phyloP scores from a whole-genome alignment of 1,284 basidiomycete genomes.

The Mycosarcoma mackinlayi region DNA sequence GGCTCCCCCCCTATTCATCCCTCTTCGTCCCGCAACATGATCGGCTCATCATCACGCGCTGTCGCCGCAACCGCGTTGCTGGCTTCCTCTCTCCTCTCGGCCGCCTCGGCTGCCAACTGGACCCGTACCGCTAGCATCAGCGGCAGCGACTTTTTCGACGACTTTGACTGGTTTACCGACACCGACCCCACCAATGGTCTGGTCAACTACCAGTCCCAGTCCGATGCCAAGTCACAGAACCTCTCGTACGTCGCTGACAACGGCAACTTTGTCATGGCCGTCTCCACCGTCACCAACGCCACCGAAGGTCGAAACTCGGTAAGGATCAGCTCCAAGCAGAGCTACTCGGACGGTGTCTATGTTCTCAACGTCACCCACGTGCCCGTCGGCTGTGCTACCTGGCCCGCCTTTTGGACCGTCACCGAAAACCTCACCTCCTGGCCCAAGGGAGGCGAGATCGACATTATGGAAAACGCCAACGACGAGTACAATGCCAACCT shows the following conservation, averaged over 20 bases:
- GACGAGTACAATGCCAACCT: constrained; percentile 56
- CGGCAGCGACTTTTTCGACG: constrained; percentile 51
- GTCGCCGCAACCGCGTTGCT: constrained; percentile 6
- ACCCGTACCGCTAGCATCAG: constrained; percentile 24
- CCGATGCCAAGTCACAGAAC: constrained; percentile 47
- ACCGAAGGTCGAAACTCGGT: constrained; percentile 55
- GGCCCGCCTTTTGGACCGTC: constrained; percentile 68
- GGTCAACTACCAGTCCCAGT: constrained; percentile 54
- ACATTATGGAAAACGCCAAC: constrained; percentile 66
- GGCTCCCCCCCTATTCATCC: neutral
- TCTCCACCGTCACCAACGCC: constrained; percentile 47
- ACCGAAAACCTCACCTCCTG: constrained; percentile 51
- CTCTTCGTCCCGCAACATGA: constrained; percentile 14
- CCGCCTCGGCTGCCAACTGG: constrained; percentile 43
- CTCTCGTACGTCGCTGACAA: constrained; percentile 56
- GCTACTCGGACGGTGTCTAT: constrained; percentile 61
- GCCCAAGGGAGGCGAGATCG: constrained; percentile 66
- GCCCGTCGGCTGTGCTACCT: constrained; percentile 61
- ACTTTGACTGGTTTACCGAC: constrained; percentile 57
- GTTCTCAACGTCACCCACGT: constrained; percentile 62
- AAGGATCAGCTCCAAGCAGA: constrained; percentile 58
- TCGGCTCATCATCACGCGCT: constrained; percentile 14
- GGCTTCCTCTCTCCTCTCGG: constrained; percentile 2
- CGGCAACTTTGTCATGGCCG: constrained; percentile 57
- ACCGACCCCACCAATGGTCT: constrained; percentile 61